A percentile compares a stretch with the other conserved stretches of the same genome.
phyloP scores from a whole-genome alignment of 192 early-diverging fungal genomes.

The Coemansia aciculifera region DNA sequence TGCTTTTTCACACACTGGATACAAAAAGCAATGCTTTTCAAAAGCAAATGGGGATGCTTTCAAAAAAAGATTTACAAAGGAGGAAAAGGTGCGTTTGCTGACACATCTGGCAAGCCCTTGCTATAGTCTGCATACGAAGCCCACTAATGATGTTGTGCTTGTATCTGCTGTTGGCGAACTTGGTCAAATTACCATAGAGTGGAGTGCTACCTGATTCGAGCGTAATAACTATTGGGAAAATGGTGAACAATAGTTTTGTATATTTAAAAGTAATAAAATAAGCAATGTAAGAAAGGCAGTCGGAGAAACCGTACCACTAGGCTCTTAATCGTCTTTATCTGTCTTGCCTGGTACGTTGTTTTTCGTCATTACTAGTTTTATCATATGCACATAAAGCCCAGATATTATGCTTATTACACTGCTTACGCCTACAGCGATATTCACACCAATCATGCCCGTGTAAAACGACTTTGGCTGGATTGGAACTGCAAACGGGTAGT shows the following conservation, averaged over 20 bases:
- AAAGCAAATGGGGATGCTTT: too few relatives aligned
- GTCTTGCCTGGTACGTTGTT: not conserved
- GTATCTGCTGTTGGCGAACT: not conserved
- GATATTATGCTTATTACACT: not conserved
- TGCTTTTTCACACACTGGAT: not conserved
- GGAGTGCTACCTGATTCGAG: not conserved
- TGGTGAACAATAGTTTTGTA: not conserved
- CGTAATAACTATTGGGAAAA: not conserved
- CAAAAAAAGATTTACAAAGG: not conserved
- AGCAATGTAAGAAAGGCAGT: not conserved
- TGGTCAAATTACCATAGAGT: not conserved
- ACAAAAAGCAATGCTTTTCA: not conserved
- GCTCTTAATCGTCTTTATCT: not conserved
- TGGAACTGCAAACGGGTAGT: conserved; percentile 6
- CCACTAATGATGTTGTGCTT: not conserved
- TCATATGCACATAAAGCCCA: not conserved
- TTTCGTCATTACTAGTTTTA: not conserved
- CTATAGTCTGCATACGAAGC: not conserved
- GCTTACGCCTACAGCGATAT: not conserved
- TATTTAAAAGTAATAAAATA: not conserved
- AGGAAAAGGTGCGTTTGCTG: not conserved
- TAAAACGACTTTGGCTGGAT: conserved; percentile 3
- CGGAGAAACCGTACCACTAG: not conserved
- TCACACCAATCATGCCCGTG: not conserved
- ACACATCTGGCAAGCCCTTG: not conserved